Evolutionary conservation across 345 rosid genomes (phyloP).

Genomic region (Carallia brachiata): DNA sequence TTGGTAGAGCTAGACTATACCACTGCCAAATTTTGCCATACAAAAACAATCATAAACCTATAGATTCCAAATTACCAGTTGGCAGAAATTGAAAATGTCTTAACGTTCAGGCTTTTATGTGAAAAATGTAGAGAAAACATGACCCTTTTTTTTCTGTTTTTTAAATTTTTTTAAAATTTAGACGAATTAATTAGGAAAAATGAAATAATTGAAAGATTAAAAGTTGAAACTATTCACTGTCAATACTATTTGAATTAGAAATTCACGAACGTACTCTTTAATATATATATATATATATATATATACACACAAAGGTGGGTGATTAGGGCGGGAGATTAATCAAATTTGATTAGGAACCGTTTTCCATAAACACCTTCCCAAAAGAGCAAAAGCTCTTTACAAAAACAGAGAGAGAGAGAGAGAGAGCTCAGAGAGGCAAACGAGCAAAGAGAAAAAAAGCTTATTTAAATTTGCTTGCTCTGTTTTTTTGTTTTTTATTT

Average conservation of each 20-base stretch:
- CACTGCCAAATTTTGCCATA: too few species aligned
- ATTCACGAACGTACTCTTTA: too few species aligned
- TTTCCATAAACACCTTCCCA: not conserved
- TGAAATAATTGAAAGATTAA: too few species aligned
- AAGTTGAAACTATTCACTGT: too few species aligned
- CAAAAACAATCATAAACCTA: too few species aligned
- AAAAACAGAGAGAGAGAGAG: not conserved
- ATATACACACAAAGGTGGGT: not conserved
- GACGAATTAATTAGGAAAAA: too few species aligned
- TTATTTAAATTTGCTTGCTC: not conserved
- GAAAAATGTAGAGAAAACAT: not conserved
- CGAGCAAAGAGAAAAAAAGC: not conserved
- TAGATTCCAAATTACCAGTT: too few species aligned
- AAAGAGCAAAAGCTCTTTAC: not conserved
- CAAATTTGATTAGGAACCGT: conserved; percentile 25
- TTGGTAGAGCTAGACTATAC: too few species aligned
- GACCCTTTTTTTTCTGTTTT: not conserved
- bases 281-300: not conserved
- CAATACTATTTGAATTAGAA: not conserved
- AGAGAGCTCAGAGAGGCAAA: not conserved
- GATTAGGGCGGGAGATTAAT: conserved; percentile 57
- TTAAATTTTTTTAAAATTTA: too few species aligned
- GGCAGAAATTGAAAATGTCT: too few species aligned
- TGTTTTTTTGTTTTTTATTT: not conserved
- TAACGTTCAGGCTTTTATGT: not conserved